phyloP scores from a whole-genome alignment of 2,329 filamentous ascomycete species.

The Fusarium denticulatum region DNA sequence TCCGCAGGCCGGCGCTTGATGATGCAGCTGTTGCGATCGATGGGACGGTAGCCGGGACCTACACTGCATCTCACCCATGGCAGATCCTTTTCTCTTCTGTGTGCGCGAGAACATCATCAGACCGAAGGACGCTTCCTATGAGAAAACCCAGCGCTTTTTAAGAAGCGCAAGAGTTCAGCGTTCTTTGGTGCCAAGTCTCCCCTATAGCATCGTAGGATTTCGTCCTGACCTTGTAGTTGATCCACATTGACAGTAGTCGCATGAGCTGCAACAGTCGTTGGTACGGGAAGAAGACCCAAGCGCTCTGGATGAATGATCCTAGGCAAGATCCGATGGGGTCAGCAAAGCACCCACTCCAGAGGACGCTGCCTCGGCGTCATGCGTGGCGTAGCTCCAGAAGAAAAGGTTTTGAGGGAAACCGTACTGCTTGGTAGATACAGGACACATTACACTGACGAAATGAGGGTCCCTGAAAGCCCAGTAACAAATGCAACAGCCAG shows the following conservation, averaged over 20 bases:
- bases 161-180: background rate
- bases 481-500: background rate
- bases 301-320: background rate
- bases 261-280: background rate
- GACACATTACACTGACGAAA: too few relatives aligned
- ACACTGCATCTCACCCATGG: background rate
- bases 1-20: background rate
- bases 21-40: background rate
- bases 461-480: fast-evolving
- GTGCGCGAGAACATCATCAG: fast-evolving
- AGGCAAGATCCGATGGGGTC: background rate
- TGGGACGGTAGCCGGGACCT: background rate
- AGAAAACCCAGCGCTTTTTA: fast-evolving
- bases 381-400: background rate
- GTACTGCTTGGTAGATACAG: background rate
- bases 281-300: background rate
- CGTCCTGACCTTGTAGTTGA: background rate
- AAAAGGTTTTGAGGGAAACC: fast-evolving
- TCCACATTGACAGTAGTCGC: background rate
- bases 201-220: background rate
- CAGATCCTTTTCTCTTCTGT: background rate
- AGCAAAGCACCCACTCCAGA: background rate
- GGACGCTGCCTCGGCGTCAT: background rate
- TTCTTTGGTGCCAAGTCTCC: background rate
- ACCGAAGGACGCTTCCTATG: background rate